Evolutionary conservation across 1,284 basidiomycete genomes (phyloP), one percentile per base, ranked within the genome.

Genomic region (Ceratobasidium sp.): DNA sequence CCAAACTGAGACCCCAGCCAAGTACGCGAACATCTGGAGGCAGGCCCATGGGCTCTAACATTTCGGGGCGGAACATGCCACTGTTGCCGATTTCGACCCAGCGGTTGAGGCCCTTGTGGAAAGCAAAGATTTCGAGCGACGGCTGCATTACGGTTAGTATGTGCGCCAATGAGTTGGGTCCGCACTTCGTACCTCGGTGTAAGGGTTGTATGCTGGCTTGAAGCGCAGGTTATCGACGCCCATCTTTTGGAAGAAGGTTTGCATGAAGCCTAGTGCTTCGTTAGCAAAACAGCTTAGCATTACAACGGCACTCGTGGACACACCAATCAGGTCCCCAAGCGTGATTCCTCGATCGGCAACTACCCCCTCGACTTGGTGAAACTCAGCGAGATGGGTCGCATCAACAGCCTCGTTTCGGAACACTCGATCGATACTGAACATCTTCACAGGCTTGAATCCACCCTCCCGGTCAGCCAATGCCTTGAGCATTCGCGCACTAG

Each of bases 391-490:
- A 82, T 99, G 97, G n/a, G 97, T 99, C 40, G 96, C 96, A 79
- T 99, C 97, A 82, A 95, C 94, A 0, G 97, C 94, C 80, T 99
- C 97, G 76, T 99, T 99, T 77, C 97, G 86, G 89, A 99, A 99
- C 20, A 99, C 97, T 64, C 97, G 86, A 79, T 99, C 97, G 76
- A 99, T 98, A 74, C 92, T 95, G 86, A 98, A 99, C 73, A 99
- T 80, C 79, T 99, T 99, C 52, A 94, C 93, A 2, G 97, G 96
- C 75, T 92, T 86, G 86, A 99, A 99, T 0, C 94, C 96, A 69
- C 81, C 86, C 17, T 81, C 79, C 75, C 85, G 79, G 79, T 86
- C 77, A 38, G 97, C 96, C 58, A 98, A 86, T 77, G 92, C 89
- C 82, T 95, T 96, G 12, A 99, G 86, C 92, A 99, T 98, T 47